Evolutionary conservation across 108 stramenopile species (phyloP), one percentile per base, ranked within the genome.

Genomic region (Fragilariopsis cylindrus): DNA sequence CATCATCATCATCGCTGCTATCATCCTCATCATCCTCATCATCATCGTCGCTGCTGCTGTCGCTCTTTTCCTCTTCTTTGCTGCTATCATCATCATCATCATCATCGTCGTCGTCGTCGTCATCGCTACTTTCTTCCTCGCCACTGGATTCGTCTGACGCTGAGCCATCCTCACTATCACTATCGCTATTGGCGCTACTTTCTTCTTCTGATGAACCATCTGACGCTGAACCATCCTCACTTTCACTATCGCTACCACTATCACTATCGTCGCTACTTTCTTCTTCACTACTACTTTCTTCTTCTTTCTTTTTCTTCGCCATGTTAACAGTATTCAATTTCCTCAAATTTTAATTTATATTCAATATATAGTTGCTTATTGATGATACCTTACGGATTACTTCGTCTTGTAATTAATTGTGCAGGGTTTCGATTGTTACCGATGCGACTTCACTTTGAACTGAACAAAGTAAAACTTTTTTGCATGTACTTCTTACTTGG

Each of bases 31-130:
- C 43, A n/a, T 44, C 46, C 4, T 52, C 50, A 1, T 52, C 50
- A 9, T 50, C 50, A 13, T 13, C 13, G 50, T 12, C 49, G 12
- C 15, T 44, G 11, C 43, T 65, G 44, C 7, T 11, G 12, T 4
- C 65, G 15, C 48, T 65, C 15, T 53, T 15, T 65, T 48, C 58
- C n/a, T 60, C 58, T 3, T 60, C 58, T n/a, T 40, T 30, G 4
- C 21, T 21, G 4, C 41, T 40, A 60, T 30, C 21, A 3, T n/a
- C n/a, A 11, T 60, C 58, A 5, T 60, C 16, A 11, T 60, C 58
- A 4, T 60, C 58, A 4, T 30, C 21, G 0, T 30, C 21, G 12
- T 9, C 9, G 30, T 60, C 58, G 6, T 60, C 58, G 12, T 63
- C 62, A 8, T 45, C 43, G n/a, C 62, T 63, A 44, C 62, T 43